Conservation (phyloP, 2,329 filamentous ascomycete genomes). For the Fusarium subglutinans region DNA sequence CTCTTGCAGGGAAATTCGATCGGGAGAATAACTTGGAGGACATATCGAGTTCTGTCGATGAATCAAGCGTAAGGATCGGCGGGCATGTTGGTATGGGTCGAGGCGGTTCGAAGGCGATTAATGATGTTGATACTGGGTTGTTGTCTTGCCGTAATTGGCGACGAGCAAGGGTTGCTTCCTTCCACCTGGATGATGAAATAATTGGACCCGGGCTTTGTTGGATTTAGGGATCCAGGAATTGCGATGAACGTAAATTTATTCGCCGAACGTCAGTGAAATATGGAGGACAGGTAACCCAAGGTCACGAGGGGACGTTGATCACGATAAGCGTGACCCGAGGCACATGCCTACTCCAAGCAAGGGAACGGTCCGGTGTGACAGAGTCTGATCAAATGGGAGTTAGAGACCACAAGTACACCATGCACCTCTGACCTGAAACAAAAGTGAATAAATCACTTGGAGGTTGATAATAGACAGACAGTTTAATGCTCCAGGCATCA, state of each 20-base stretch:
- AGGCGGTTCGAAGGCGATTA: neutral
- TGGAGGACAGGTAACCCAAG: constrained; percentile 3
- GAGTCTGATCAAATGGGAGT: neutral
- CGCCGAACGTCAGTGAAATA: neutral
- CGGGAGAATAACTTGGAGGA: constrained; percentile 59
- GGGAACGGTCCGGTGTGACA: neutral
- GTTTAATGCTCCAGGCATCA: constrained; percentile 37
- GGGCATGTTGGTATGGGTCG: constrained; percentile 30
- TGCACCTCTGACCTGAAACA: neutral
- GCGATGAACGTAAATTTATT: neutral
- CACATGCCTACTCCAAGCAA: constrained; percentile 30
- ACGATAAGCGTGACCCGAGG: constrained; percentile 39
- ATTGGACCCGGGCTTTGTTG: neutral
- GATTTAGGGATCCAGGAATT: neutral
- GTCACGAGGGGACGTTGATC: constrained; percentile 36
- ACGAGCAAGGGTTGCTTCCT: neutral
- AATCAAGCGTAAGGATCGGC: constrained; percentile 8
- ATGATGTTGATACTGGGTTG: neutral
- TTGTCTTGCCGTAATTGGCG: neutral
- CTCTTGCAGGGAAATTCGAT: constrained; percentile 44
- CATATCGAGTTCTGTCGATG: constrained; percentile 47
- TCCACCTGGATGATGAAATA: neutral
- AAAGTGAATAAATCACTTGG: neutral
- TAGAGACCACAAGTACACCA: neutral
- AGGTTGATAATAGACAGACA: constrained; percentile 9